Conservation (phyloP, 2,329 filamentous ascomycete species). For the Xylariomycetidae sp. region DNA sequence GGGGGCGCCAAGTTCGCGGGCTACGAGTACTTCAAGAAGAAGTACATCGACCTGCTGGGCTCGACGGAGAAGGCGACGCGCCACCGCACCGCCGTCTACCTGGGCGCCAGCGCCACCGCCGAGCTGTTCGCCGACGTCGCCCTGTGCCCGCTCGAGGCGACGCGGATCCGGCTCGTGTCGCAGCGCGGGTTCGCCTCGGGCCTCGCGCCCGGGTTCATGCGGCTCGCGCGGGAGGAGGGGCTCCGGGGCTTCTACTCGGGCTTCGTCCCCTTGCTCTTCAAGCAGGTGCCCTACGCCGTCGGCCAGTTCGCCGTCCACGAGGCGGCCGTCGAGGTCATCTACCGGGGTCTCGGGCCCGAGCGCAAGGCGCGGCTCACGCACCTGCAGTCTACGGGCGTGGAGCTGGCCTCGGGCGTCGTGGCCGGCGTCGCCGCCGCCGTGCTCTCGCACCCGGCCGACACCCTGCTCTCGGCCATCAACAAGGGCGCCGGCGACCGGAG, state of each 20-base stretch:
- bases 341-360: conserved; percentile 59
- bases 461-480: conserved; percentile 51
- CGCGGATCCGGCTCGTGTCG: conserved; percentile 71
- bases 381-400: conserved; percentile 73
- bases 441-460: conserved; percentile 84
- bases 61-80: conserved; percentile 40
- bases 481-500: conserved; percentile 46
- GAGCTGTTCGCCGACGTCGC: conserved; percentile 74
- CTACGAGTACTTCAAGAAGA: conserved; percentile 93
- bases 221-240: conserved; percentile 73
- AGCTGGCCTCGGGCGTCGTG: conserved; percentile 79
- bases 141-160: conserved; percentile 88
- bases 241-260: conserved; percentile 83
- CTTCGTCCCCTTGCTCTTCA: conserved; percentile 80
- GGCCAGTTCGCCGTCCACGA: conserved; percentile 94
- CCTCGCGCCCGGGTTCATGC: conserved; percentile 65
- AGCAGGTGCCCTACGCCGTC: conserved; percentile 91
- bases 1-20: conserved; percentile 88
- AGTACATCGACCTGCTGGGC: conserved; percentile 67
- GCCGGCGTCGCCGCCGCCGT: conserved; percentile 86
- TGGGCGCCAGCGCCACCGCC: conserved; percentile 63
- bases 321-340: conserved; percentile 76
- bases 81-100: conserved; percentile 59
- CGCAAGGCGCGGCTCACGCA: conserved; percentile 64
- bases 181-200: conserved; percentile 73